Evolutionary conservation across 2,329 filamentous ascomycete genomes (phyloP).

Genomic region (Monilinia vaccinii-corymbosi): DNA sequence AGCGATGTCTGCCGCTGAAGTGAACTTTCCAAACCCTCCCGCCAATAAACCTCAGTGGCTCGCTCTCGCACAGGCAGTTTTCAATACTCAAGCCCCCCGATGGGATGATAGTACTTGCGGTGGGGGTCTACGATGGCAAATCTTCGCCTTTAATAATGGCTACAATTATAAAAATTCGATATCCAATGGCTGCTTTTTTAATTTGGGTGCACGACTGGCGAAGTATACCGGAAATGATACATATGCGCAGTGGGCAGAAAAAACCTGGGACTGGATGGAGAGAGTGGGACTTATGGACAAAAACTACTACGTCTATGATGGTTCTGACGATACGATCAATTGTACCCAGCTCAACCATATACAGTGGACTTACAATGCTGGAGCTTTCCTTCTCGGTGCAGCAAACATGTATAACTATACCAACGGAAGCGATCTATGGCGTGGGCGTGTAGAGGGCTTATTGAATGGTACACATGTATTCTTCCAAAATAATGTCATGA

Average conservation of each 20-base stretch:
- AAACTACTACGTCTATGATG: conserved; percentile 54
- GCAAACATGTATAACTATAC: conserved; percentile 63
- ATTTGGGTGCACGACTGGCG: conserved; percentile 57
- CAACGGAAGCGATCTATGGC: conserved; percentile 46
- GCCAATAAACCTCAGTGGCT: conserved; percentile 54
- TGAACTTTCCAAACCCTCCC: conserved; percentile 51
- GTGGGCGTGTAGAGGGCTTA: conserved; percentile 46
- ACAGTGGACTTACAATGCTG: conserved; percentile 63
- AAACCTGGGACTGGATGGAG: conserved; percentile 61
- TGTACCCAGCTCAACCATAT: conserved; percentile 50
- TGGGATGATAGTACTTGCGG: conserved; percentile 63
- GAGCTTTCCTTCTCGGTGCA: conserved; percentile 54
- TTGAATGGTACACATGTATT: conserved; percentile 45
- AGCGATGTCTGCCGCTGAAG: conserved; percentile 62
- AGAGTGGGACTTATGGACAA: conserved; percentile 48
- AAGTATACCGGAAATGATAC: conserved; percentile 69
- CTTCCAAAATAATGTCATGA: conserved; percentile 51
- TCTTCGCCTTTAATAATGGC: conserved; percentile 73
- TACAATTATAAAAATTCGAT: conserved; percentile 69
- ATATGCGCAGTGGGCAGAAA: conserved; percentile 70
- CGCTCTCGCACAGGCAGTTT: conserved; percentile 67
- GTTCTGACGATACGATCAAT: conserved; percentile 45
- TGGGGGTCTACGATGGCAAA: conserved; percentile 79
- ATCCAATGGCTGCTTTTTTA: conserved; percentile 54
- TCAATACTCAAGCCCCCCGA: conserved; percentile 66